Evolutionary conservation across 257 asterid genomes (phyloP), one percentile per base, ranked within the genome.

Genomic region (Solanum dulcamara): DNA sequence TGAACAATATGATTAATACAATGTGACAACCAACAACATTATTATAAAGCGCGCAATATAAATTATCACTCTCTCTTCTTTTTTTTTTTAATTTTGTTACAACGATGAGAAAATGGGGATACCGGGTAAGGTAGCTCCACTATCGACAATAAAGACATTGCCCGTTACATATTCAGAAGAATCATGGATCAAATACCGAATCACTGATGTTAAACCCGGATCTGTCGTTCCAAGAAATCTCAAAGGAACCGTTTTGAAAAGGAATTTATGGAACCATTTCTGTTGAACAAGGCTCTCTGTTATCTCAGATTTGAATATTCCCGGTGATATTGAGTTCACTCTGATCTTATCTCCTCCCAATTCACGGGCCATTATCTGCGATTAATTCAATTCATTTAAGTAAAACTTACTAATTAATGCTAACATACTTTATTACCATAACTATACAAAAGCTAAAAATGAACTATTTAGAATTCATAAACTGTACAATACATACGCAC

Each of bases 331-430:
- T 6, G 91, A 87, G 87, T 91, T 91, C 83, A 88, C 89, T 81
- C 90, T 87, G 32, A 89, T 91, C 7, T 84, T 87, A 53, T 87
- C 30, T 15, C 35, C 53, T 48, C 91, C 91, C 0, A 91, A 55
- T 67, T 89, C 93, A 59, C 87, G 40, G 1, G 92, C 91, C 91
- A 91, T 91, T 2, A 81, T 72, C 92, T 91, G 88, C 28, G n/a
- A 80, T 53, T 62, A n/a, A n/a, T n/a, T n/a, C n/a, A n/a, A n/a
- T n/a, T n/a, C n/a, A n/a, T n/a, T n/a, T n/a, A n/a, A n/a, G n/a
- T n/a, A n/a, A n/a, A n/a, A n/a, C n/a, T n/a, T n/a, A n/a, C n/a
- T n/a, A n/a, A n/a, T n/a, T n/a, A n/a, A n/a, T n/a, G n/a, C n/a
- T n/a, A n/a, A n/a, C n/a, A n/a, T n/a, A n/a, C n/a, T n/a, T n/a